phyloP scores from a whole-genome alignment of 1,139 yeast species.

The Kodamaea sp. region DNA sequence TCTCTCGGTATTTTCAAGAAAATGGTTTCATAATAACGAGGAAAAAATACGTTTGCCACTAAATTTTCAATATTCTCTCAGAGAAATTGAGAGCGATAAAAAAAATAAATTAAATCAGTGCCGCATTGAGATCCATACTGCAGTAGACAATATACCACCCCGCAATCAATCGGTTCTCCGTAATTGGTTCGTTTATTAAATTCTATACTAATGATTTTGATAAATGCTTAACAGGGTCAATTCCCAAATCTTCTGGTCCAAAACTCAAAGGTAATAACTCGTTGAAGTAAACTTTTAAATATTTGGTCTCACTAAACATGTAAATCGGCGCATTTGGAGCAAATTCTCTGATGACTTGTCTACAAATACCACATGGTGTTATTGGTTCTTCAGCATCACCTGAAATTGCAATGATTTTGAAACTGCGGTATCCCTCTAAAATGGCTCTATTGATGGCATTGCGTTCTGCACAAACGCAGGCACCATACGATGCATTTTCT shows the following conservation, averaged over 20 bases:
- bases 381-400: conserved; percentile 60
- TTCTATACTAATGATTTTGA: no score
- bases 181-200: no score
- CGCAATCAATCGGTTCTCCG: not conserved
- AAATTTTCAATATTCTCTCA: no score
- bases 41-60: not conserved
- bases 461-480: conserved; percentile 87
- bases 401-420: conserved; percentile 68
- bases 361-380: conserved; percentile 91
- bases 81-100: no score
- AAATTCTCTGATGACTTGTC: conserved; percentile 85
- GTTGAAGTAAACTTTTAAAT: conserved; percentile 44
- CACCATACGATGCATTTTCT: conserved; percentile 92
- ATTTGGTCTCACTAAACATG: conserved; percentile 57
- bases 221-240: no score
- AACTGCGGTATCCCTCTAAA: conserved; percentile 42
- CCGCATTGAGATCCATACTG: not conserved
- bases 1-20: not conserved
- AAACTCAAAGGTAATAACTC: conserved; percentile 79
- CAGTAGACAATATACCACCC: not conserved
- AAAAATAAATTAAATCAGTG: not conserved
- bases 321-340: conserved; percentile 48
- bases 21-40: not conserved
- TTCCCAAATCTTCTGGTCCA: conserved; percentile 69
- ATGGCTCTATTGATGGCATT: conserved; percentile 70